Evolutionary conservation across 202 grass and related monocot genomes (phyloP).

Genomic region (Carex sylvatica): DNA sequence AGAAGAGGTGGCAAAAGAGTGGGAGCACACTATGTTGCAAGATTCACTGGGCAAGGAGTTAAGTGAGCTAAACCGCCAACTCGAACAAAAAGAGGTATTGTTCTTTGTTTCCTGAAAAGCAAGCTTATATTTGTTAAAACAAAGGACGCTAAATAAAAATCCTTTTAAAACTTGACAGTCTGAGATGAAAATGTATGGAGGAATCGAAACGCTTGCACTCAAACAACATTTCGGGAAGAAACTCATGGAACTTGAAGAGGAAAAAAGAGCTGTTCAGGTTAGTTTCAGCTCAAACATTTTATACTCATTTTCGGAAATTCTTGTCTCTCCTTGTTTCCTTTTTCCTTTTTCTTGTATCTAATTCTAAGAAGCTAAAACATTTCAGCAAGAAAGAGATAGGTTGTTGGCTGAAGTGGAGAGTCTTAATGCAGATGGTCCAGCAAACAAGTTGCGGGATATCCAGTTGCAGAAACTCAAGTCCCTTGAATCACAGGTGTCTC

Average conservation of each 20-base stretch:
- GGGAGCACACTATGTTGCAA: conserved; percentile 95
- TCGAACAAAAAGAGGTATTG: conserved; percentile 90
- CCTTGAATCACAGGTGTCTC: conserved; percentile 82
- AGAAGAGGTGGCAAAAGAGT: conserved; percentile 93
- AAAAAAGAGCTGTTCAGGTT: conserved; percentile 93
- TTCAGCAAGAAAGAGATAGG: conserved; percentile 97
- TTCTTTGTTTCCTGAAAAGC: conserved; percentile 4
- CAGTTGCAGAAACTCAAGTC: conserved; percentile 94
- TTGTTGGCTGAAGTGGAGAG: conserved; percentile 98
- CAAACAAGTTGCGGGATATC: conserved; percentile 78
- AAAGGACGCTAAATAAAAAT: not conserved
- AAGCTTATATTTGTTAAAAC: conserved; percentile 9
- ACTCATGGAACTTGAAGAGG: conserved; percentile 96
- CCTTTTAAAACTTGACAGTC: conserved; percentile 52
- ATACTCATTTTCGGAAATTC: not conserved
- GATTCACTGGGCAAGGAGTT: conserved; percentile 92
- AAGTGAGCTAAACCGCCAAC: conserved; percentile 88
- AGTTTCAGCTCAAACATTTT: not conserved
- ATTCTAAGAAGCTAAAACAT: conserved; percentile 27
- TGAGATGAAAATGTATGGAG: conserved; percentile 97
- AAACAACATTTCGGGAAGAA: conserved; percentile 99
- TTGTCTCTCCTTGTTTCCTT: not conserved
- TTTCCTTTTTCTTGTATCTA: not conserved
- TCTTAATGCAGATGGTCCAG: conserved; percentile 83
- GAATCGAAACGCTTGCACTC: conserved; percentile 81